A percentile compares a stretch with the other conserved stretches of the same genome.
These are phyloP conservation scores for Podaxis pistillaris DNA, from an alignment of 768 basidiomycete genomes.

Conservation along the genomic window DNA sequence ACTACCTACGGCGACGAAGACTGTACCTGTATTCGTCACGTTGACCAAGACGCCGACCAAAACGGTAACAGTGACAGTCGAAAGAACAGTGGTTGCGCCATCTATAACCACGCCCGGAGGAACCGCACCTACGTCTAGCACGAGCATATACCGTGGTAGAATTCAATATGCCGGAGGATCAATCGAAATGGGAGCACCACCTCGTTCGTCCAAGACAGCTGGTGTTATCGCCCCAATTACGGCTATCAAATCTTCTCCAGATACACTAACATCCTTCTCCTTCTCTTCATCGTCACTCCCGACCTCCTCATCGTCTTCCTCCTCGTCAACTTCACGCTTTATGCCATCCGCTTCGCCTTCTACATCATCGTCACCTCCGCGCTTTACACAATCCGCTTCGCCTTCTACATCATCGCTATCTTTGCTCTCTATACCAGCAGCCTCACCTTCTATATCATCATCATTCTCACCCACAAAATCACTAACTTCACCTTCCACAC, in stretches of 20 bases:
- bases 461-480: neutral
- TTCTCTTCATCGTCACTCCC: neutral
- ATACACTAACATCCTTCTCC: slow-evolving; percentile 2
- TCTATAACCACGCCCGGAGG: neutral
- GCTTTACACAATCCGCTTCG: too few species aligned
- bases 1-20: neutral
- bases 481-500: neutral
- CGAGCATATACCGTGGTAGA: neutral
- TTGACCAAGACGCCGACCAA: neutral
- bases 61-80: neutral
- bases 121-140: neutral
- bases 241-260: slow-evolving; percentile 5
- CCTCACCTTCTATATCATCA: neutral
- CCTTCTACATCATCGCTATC: neutral
- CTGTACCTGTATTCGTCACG: neutral
- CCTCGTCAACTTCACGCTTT: neutral
- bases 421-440: neutral
- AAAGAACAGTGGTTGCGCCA: neutral
- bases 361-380: neutral
- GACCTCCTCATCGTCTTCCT: neutral
- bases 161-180: neutral
- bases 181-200: neutral
- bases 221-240: neutral
- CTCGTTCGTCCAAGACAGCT: neutral
- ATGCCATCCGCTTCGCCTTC: neutral